These are phyloP conservation scores for Paecilomyces niveus DNA, from an alignment of 2,329 filamentous ascomycete species.

Conservation along the genomic window DNA sequence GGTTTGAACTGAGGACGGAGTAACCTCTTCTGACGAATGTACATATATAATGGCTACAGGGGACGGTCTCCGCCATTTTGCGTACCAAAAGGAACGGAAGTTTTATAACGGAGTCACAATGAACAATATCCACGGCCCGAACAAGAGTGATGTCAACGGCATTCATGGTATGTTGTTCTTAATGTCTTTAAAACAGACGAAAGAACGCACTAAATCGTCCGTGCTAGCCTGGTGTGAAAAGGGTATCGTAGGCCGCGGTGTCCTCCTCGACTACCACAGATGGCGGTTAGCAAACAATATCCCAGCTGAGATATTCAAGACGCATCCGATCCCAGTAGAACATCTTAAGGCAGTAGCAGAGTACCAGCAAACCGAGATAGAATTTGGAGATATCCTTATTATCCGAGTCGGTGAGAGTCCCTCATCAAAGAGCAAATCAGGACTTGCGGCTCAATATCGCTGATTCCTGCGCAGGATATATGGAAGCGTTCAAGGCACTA, in stretches of 20 bases:
- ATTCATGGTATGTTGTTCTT: constrained; percentile 7
- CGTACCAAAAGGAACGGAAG: constrained; percentile 7
- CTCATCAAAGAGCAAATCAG: neutral
- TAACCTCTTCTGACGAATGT: neutral
- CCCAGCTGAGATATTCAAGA: neutral
- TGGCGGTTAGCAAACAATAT: neutral
- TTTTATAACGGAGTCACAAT: constrained; percentile 11
- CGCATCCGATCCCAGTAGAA: neutral
- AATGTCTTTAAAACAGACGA: neutral
- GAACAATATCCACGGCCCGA: constrained; percentile 10
- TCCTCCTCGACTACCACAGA: neutral
- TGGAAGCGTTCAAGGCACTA: neutral
- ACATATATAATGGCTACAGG: neutral
- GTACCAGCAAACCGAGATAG: neutral
- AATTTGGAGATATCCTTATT: neutral
- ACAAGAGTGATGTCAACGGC: constrained; percentile 6
- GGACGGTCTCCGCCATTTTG: constrained; percentile 11
- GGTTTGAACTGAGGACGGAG: neutral
- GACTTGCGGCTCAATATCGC: neutral
- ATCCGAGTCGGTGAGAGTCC: neutral
- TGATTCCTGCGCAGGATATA: neutral
- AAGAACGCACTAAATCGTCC: neutral
- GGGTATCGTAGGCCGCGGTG: neutral
- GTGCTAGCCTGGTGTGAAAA: neutral
- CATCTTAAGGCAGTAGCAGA: neutral